These are phyloP conservation scores for Musa beccarii DNA, from an alignment of 176 grass and related monocot species.

Conservation along the genomic window DNA sequence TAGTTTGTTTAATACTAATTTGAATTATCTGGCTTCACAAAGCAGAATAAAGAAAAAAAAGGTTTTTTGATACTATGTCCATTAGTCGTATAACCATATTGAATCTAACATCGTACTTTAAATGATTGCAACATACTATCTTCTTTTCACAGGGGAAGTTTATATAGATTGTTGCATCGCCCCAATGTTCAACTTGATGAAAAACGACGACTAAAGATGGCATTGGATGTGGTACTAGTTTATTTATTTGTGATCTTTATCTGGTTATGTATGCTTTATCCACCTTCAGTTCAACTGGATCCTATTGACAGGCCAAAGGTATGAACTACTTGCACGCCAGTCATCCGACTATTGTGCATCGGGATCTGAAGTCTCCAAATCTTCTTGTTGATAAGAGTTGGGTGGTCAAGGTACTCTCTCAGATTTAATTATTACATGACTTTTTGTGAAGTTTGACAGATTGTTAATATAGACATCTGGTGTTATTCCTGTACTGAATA, in stretches of 20 bases:
- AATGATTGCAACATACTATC: not conserved
- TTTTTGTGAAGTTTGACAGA: not conserved
- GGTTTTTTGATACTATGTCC: no score
- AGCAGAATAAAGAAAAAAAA: not conserved
- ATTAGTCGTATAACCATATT: not conserved
- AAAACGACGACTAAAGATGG: conserved; percentile 84
- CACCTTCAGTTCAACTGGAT: not conserved
- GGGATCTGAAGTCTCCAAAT: conserved; percentile 96
- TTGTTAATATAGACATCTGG: not conserved
- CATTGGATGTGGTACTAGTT: conserved; percentile 86
- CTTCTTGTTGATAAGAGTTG: conserved; percentile 99
- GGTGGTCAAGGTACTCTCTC: conserved; percentile 76
- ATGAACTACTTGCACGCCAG: conserved; percentile 97
- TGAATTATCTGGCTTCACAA: not conserved
- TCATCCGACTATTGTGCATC: conserved; percentile 94
- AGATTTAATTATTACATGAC: not conserved
- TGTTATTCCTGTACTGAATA: not conserved
- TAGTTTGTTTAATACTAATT: not conserved
- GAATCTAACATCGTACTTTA: not conserved
- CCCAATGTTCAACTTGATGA: conserved; percentile 75
- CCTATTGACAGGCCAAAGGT: conserved; percentile 76
- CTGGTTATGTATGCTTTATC: conserved; percentile 9
- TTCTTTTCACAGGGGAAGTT: conserved; percentile 55
- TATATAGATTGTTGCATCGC: conserved; percentile 94
- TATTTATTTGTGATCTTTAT: conserved; percentile 8